Conservation (phyloP, 164 flowering plant species). For the Cinnamomum micranthum region DNA sequence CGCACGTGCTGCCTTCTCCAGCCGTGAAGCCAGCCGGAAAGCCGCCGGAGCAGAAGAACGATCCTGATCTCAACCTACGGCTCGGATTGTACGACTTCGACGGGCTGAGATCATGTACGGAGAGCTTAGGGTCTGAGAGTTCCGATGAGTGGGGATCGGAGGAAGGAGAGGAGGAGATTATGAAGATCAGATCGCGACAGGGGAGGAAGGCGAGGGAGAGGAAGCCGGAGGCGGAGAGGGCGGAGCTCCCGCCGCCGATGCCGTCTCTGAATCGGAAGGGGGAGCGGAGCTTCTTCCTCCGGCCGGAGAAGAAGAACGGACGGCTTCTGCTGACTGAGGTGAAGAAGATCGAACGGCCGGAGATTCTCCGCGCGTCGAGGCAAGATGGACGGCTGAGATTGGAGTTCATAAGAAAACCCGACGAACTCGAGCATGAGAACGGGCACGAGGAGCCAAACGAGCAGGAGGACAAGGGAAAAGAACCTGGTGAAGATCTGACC, state of each 20-base stretch:
- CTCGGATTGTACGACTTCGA: not conserved
- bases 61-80: not conserved
- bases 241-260: constrained; percentile 52
- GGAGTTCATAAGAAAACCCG: constrained; percentile 28
- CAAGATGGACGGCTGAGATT: constrained; percentile 52
- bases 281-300: constrained; percentile 33
- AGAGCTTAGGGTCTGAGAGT: constrained; percentile 64
- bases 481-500: not conserved
- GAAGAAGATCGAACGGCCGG: constrained; percentile 31
- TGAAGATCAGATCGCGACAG: not conserved
- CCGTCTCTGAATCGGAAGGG: constrained; percentile 43
- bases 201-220: constrained; percentile 13
- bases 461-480: not conserved
- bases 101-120: constrained; percentile 55
- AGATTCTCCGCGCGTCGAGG: constrained; percentile 39
- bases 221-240: not conserved
- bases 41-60: not conserved
- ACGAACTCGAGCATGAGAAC: constrained; percentile 11
- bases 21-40: not conserved
- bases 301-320: constrained; percentile 48
- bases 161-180: not conserved
- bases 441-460: constrained; percentile 8
- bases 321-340: constrained; percentile 44
- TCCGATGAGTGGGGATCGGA: constrained; percentile 28
- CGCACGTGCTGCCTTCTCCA: not conserved